Base-by-base conservation (phyloP, 2,329 filamentous ascomycete genomes). In the Alternaria burnsii region DNA sequence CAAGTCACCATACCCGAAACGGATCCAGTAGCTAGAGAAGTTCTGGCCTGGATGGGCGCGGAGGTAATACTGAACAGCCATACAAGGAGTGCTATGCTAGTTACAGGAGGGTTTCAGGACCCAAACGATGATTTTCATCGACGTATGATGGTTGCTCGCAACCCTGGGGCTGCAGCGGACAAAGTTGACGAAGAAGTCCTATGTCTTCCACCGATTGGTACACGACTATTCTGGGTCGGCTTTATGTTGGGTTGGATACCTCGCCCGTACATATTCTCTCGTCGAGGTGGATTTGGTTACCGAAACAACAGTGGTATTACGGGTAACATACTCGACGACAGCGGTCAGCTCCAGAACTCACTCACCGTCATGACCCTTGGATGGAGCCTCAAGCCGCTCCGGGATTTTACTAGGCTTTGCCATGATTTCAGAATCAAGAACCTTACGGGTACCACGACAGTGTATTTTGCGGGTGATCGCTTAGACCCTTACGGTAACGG, bases 141-240 rank as follows among this genome's bases (percentile, higher is more conserved):
- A 28, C 55, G 38, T 5, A 46, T 63, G 50, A 50, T 55, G 53
- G 20, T 16, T 18, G 16, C 40, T 11, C 30, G 42, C 22, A 28
- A 38, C 9, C 44, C 44, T 10, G 5, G 22, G 26, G 5, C n/a
- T 4, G 26, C 26, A 24, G 28, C 8, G 11, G 28, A 58, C 8
- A 43, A 48, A 26, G 26, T 38, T 1, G 52, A 64, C 18, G 59
- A 65, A 2, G 55, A 68, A 26, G 42, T 69, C 9, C 43, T 66
- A 9, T 67, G 55, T 16, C 44, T 71, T 2, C 69, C 69, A 10
- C 65, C 70, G 5, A 54, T 71, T 14, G 71, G 71, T 2, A 66
- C 65, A 20, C 62, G 67, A 14, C 36, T 75, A 11, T 75, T 76
- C 32, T 76, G 73, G 72, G 40, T 75, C 22, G 73, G 73, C 8